These are phyloP conservation scores for Kluyveromyces wickerhamii DNA, from an alignment of 805 yeast genomes.

Conservation along the genomic window DNA sequence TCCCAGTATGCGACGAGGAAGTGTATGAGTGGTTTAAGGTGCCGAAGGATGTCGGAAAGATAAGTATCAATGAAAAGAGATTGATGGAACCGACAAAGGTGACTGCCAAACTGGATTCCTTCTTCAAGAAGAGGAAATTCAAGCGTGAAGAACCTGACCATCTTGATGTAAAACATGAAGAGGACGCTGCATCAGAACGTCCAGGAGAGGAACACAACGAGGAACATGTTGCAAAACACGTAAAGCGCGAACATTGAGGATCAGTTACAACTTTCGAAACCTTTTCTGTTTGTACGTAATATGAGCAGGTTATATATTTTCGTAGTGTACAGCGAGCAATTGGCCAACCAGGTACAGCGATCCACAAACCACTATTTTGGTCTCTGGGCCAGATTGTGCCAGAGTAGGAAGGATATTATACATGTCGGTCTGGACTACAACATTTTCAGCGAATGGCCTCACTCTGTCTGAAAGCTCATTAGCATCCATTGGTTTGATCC, in stretches of 20 bases:
- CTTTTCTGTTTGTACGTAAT: slow-evolving; percentile 31
- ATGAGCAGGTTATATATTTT: no score
- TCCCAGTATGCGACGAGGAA: slow-evolving; percentile 28
- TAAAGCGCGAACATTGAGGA: neutral
- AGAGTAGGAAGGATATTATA: slow-evolving; percentile 24
- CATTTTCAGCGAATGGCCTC: slow-evolving; percentile 24
- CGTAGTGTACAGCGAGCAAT: slow-evolving; percentile 18
- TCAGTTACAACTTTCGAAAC: no score
- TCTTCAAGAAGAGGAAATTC: no score
- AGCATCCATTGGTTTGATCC: slow-evolving; percentile 54
- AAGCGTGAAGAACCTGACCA: slow-evolving; percentile 1
- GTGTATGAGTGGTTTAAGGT: slow-evolving; percentile 50
- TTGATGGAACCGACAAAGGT: slow-evolving; percentile 26
- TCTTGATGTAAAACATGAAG: slow-evolving; percentile 2
- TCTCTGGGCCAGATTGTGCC: slow-evolving; percentile 5
- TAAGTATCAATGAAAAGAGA: slow-evolving; percentile 36
- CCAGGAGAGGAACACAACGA: no score
- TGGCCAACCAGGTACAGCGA: slow-evolving; percentile 63
- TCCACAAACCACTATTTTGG: slow-evolving; percentile 52
- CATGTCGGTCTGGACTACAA: slow-evolving; percentile 20
- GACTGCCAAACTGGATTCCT: slow-evolving; percentile 8
- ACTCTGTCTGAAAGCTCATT: slow-evolving; percentile 19
- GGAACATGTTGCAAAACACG: neutral
- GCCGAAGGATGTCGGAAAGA: slow-evolving; percentile 55
- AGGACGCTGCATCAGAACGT: neutral